Evolutionary conservation across 495 filamentous ascomycete species (phyloP), one percentile per base, ranked within the genome.

Genomic region (Tuber umbilicatum): DNA sequence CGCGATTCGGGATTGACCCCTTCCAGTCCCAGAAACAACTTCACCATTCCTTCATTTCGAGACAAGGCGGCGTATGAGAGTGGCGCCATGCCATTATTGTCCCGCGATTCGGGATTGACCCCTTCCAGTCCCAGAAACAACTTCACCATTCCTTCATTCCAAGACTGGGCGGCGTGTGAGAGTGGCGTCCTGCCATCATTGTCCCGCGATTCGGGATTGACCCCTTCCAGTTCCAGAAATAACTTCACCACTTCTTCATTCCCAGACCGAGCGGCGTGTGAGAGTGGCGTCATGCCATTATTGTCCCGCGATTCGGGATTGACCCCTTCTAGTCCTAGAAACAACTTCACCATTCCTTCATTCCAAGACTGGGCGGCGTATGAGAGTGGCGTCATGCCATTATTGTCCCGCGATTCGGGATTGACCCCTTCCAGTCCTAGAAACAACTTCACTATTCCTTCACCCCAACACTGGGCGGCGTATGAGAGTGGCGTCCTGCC

Each of bases 61-160:
- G 74, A 79, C 64, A 76, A 69, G 35, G 83, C 82, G 5, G 83
- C 83, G 35, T 60, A 73, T 10, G 43, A 76, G 6, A 83, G 73
- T n/a, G n/a, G n/a, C n/a, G n/a, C n/a, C n/a, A n/a, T n/a, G 80
- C 77, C 73, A 35, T 73, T 60, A 10, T n/a, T 73, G 67, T 76
- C 68, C 40, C 39, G 64, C 0, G 72, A 38, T 23, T 82, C 74
- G 31, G 40, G 37, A 27, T 73, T 27, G 14, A 76, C 71, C 19
- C 69, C 74, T 39, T 69, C 38, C 19, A 27, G 74, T 3, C 42
- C 71, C 2, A 76, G 21, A 45, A 74, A 68, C 14, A 71, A 17
- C 64, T 37, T 38, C 1, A 78, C 86, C 73, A 86, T 74, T 16
- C 69, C 82, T 47, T 82, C 76, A 71, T 86, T 77, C 5, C 84